Evolutionary conservation across 352 stramenopile genomes (phyloP).

Genomic region (Globisporangium mamillatum): DNA sequence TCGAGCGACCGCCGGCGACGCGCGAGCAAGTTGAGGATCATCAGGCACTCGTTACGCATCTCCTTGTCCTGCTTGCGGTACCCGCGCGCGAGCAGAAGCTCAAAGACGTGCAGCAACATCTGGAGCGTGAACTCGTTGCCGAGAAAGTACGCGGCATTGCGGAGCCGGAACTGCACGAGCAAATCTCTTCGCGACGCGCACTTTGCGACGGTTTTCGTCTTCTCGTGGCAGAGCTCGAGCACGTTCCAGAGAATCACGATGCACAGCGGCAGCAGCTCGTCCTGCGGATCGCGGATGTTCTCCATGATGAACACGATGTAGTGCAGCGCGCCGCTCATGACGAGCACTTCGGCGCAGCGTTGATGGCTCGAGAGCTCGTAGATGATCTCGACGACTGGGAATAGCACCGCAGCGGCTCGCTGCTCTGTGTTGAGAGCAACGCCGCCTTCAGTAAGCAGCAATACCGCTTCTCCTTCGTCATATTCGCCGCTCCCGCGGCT

Average conservation of each 20-base stretch:
- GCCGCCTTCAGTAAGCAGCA: background rate
- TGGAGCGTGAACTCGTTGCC: slow-evolving; percentile 56
- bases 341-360: slow-evolving; percentile 61
- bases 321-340: slow-evolving; percentile 58
- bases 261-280: slow-evolving; percentile 70
- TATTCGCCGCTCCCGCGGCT: background rate
- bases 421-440: background rate
- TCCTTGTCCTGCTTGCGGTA: slow-evolving; percentile 79
- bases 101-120: slow-evolving; percentile 52
- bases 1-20: slow-evolving; percentile 42
- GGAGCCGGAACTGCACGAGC: slow-evolving; percentile 53
- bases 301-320: slow-evolving; percentile 69
- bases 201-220: slow-evolving; percentile 33
- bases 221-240: slow-evolving; percentile 61
- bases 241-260: slow-evolving; percentile 78
- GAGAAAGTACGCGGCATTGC: slow-evolving; percentile 65
- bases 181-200: slow-evolving; percentile 56
- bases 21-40: slow-evolving; percentile 62
- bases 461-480: background rate
- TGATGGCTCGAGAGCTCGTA: slow-evolving; percentile 67
- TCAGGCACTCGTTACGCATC: slow-evolving; percentile 71
- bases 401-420: slow-evolving; percentile 37
- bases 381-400: slow-evolving; percentile 60
- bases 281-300: slow-evolving; percentile 45
- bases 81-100: slow-evolving; percentile 51